Evolutionary conservation across 768 basidiomycete species (phyloP), one percentile per base, ranked within the genome.

Genomic region (Russula vinacea): DNA sequence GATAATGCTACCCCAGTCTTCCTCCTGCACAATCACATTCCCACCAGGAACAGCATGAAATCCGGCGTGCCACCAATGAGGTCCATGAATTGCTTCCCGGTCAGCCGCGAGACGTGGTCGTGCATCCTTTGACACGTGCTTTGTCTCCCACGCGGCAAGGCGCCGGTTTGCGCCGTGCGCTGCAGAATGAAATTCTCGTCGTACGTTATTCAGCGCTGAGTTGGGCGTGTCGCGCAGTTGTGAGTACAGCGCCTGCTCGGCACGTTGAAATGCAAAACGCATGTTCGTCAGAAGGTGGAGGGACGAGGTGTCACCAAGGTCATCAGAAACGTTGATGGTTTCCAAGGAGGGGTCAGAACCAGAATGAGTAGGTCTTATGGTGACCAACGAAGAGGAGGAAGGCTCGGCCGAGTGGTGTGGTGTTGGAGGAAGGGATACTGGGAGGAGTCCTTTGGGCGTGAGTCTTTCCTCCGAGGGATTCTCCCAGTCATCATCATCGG

Each of bases 1-100:
- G 67, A 90, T 90, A 54, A 91, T 84, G 71, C 87, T 89, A 9
- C 88, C 87, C 87, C 85, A 87, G 72, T 89, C 88, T 69, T 82
- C 79, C 70, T 90, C 89, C 55, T 82, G 73, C 10, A 90, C 81
- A 63, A 89, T 80, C 5, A 89, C 78, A 70, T 83, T 85, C 9
- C 84, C 81, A 4, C 83, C 83, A n/a, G 88, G 87, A 19, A 88
- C 76, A 37, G 81, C 83, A 76, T 90, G 85, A 70, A 78, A 85
- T 10, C 79, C 80, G 22, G 74, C 75, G 17, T 70, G 73, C 87
- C 86, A 89, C 88, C 88, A 91, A 37, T 78, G 81, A 1, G 88
- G 88, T 62, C 85, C 83, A n/a, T 71, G 68, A 11, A 71, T 72
- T 26, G 70, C 65, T 58, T 66, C 45, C 57, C 70, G 22, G 62